Percentiles rank a stretch among this genome's conserved stretches.
These are phyloP conservation scores for Aspergillus phoenicis DNA, from an alignment of 2,329 filamentous ascomycete species.

Conservation along the genomic window DNA sequence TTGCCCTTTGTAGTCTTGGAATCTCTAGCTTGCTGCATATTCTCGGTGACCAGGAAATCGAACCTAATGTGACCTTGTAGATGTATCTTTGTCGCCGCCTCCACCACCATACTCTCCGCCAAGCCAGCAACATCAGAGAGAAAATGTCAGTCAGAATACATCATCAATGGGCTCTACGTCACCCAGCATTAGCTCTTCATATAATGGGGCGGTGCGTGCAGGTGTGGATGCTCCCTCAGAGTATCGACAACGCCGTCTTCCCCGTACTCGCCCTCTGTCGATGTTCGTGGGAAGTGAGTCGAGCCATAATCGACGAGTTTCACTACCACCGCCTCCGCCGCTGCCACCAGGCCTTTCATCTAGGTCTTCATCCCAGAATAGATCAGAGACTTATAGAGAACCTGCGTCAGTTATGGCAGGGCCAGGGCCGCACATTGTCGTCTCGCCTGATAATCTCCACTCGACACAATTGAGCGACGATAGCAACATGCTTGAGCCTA, in stretches of 20 bases:
- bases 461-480: conserved; percentile 22
- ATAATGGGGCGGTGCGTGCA: conserved; percentile 18
- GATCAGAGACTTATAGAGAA: conserved; percentile 30
- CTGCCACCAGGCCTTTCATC: conserved; percentile 34
- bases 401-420: conserved; percentile 22
- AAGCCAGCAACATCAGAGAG: conserved; percentile 26
- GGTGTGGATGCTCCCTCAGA: conserved; percentile 25
- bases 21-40: neutral
- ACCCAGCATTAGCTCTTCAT: conserved; percentile 21
- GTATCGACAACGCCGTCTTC: conserved; percentile 29
- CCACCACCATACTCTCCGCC: conserved; percentile 46
- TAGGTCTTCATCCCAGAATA: conserved; percentile 39
- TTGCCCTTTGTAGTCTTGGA: neutral
- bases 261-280: conserved; percentile 37
- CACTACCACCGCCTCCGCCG: conserved; percentile 42
- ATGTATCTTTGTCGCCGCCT: conserved; percentile 37
- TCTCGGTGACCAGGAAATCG: neutral
- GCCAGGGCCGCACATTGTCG: conserved; percentile 23
- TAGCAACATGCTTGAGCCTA: conserved; percentile 15
- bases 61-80: conserved; percentile 22
- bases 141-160: conserved; percentile 18
- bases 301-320: conserved; percentile 31
- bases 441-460: conserved; percentile 27
- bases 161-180: conserved; percentile 23
- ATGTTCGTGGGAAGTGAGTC: conserved; percentile 32